Evolutionary conservation across 805 yeast species (phyloP).

Genomic region (Hemisphaericaspora nanyangensis): DNA sequence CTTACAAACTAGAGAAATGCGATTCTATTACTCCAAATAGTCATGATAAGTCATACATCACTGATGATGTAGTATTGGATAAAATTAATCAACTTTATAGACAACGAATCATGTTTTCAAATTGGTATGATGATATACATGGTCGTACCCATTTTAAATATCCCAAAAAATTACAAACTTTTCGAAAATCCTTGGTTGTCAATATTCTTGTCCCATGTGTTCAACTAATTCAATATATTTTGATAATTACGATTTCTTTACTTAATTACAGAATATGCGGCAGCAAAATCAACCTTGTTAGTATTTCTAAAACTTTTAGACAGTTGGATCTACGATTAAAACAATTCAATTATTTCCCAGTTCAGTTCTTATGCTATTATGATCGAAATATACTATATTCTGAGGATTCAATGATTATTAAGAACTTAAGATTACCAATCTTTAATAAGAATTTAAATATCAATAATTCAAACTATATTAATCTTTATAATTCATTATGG

Average conservation of each 20-base stretch:
- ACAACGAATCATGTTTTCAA: neutral
- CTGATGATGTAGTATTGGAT: constrained; percentile 29
- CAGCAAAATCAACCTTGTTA: constrained; percentile 27
- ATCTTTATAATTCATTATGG: constrained; percentile 87
- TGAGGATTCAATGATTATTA: constrained; percentile 35
- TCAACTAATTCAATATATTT: constrained; percentile 3
- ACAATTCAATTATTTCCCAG: constrained; percentile 75
- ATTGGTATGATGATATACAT: neutral
- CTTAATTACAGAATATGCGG: constrained; percentile 4
- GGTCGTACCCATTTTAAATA: neutral
- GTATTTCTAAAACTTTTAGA: constrained; percentile 59
- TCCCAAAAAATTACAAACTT: neutral
- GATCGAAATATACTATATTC: constrained; percentile 38
- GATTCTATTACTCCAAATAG: constrained; percentile 2
- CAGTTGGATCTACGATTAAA: constrained; percentile 76
- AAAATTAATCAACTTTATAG: constrained; percentile 27
- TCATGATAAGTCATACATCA: constrained; percentile 16
- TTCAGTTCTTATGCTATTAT: constrained; percentile 63
- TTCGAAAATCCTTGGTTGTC: neutral
- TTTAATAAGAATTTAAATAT: constrained; percentile 34
- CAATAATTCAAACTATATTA: constrained; percentile 56
- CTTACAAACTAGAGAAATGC: constrained; percentile 18
- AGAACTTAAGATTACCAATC: constrained; percentile 38
- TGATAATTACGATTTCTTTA: constrained; percentile 1
- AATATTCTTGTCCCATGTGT: constrained; percentile 2